Percentiles rank a stretch among this genome's conserved stretches.
These are phyloP conservation scores for Zygosaccharomyces lentus DNA, from an alignment of 805 yeast species.

Conservation along the genomic window DNA sequence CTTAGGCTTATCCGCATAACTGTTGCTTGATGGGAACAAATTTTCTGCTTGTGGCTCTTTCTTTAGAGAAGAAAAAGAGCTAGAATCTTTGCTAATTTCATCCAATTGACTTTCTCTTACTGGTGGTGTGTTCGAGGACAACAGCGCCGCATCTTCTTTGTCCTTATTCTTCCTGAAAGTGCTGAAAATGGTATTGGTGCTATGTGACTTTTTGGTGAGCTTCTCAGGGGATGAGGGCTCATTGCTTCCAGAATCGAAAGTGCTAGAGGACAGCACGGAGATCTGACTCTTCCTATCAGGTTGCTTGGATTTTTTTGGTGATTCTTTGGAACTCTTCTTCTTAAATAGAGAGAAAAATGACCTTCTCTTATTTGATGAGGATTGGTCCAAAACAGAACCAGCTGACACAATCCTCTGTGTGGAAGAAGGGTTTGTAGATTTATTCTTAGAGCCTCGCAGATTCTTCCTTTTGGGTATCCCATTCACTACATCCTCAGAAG, in stretches of 20 bases:
- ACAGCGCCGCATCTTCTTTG: constrained; percentile 1
- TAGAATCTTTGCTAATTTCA: constrained; percentile 3
- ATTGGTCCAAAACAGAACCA: constrained; percentile 8
- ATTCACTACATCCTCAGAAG: not conserved
- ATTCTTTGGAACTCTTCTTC: constrained; percentile 19
- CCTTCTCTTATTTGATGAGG: constrained; percentile 15
- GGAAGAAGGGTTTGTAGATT: constrained; percentile 3
- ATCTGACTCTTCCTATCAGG: not conserved
- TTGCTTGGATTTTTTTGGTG: not conserved
- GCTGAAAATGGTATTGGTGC: constrained; percentile 30
- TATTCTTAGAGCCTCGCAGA: not conserved
- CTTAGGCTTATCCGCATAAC: not conserved
- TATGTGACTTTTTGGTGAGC: constrained; percentile 26
- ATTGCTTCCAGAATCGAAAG: constrained; percentile 12
- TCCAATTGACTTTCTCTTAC: constrained; percentile 3
- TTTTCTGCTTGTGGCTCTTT: not conserved
- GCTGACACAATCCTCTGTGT: constrained; percentile 16
- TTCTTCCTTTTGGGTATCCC: constrained; percentile 10
- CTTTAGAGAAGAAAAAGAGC: constrained; percentile 2
- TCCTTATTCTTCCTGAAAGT: constrained; percentile 24
- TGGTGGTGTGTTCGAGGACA: constrained; percentile 1
- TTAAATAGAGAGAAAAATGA: constrained; percentile 32
- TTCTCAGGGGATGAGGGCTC: constrained; percentile 19
- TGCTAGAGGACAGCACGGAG: constrained; percentile 18
- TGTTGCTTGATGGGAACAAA: not conserved